A percentile compares a stretch with the other conserved stretches of the same genome.
These are phyloP conservation scores for Calvatia gigantea DNA, from an alignment of 768 basidiomycete species.

Conservation along the genomic window DNA sequence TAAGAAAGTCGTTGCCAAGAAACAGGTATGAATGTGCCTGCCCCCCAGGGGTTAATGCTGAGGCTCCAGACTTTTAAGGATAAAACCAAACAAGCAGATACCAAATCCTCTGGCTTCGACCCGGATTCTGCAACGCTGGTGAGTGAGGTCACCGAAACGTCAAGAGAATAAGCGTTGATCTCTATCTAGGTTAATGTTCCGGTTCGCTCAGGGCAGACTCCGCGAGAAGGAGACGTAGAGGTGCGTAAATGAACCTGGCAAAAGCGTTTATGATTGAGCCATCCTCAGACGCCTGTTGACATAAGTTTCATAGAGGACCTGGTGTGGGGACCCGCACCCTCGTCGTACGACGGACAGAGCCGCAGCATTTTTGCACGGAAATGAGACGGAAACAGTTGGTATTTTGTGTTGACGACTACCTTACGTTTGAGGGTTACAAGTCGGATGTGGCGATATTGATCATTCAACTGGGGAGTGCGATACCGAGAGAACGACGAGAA, in stretches of 20 bases:
- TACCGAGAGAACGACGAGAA: not conserved
- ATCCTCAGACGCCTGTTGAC: not conserved
- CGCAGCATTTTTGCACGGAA: not conserved
- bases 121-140: slow-evolving; percentile 9
- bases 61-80: not conserved
- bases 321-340: slow-evolving; percentile 8
- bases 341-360: not conserved
- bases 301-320: slow-evolving; percentile 10
- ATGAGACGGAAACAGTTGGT: not conserved
- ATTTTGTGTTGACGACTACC: not conserved
- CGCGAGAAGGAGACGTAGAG: not conserved
- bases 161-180: not conserved
- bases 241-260: not conserved
- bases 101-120: not conserved
- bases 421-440: not conserved
- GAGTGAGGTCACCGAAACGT: not conserved
- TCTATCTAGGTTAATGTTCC: slow-evolving; percentile 7
- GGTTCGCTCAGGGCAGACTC: not conserved
- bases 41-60: not conserved
- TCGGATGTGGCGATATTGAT: no score
- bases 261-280: not conserved
- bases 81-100: not conserved
- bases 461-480: no score
- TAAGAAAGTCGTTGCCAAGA: not conserved
- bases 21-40: not conserved